Evolutionary conservation across 2,329 filamentous ascomycete species (phyloP), one percentile per base, ranked within the genome.

Genomic region (Monosporascus cannonballus): DNA sequence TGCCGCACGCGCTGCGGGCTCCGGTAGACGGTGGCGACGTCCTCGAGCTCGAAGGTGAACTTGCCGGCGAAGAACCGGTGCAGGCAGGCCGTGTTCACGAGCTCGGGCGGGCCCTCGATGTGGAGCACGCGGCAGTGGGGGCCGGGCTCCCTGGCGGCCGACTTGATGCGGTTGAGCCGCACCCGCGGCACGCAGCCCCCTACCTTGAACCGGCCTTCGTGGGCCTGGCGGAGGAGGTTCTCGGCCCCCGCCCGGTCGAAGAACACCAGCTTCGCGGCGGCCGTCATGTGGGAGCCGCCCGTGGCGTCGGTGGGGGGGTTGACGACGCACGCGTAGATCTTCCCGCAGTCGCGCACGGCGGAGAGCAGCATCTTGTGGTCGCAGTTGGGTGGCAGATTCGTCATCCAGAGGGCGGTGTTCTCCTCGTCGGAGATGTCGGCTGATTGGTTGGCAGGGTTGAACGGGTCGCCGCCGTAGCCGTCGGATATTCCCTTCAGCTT

Each of bases 331-430:
- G 76, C 76, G 60, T 70, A 81, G 11, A 83, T 65, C 51, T 80
- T 77, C 2, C 80, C 80, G 30, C 75, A 66, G 54, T 69, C 60
- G 11, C 71, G 69, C 44, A 83, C 72, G 3, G 67, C 56, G 1
- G 59, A 53, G 1, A 83, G 72, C 1, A 83, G 74, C 57, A 74
- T 68, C 25, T 63, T 57, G 41, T 74, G 69, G 2, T 67, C 72
- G 42, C 76, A 63, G 50, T 69, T 56, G 0, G 73, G 67, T 0
- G 79, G 76, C 0, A 83, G 70, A 48, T 78, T 76, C 2, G 74
- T 77, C 25, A 83, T 57, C 73, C 78, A 83, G 1, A 83, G 66
- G 0, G 76, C 71, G 34, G 77, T 79, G 62, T 80, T 82, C 34
- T 71, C 51, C 3, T 61, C 54, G 34, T 71, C 63, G 0, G 71